Conservation (phyloP, 352 stramenopile species). For the Phytophthora pisi region DNA sequence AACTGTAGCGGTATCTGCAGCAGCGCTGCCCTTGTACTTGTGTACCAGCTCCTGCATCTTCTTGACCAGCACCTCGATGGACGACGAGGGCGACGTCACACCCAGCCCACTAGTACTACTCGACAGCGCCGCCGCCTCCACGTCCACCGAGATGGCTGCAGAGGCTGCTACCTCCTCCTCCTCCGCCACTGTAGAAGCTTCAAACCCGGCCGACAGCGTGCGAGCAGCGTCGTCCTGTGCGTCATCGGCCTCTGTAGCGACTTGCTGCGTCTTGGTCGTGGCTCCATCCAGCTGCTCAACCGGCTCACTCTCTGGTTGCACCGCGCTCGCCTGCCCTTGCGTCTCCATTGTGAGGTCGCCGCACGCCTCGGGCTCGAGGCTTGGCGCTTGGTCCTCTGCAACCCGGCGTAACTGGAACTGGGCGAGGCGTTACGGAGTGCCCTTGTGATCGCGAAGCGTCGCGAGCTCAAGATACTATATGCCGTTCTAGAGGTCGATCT, state of each 20-base stretch:
- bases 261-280: not conserved
- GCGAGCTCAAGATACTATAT: slow-evolving; percentile 2
- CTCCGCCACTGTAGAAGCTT: not conserved
- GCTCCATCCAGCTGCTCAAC: slow-evolving; percentile 1
- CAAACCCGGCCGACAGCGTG: not conserved
- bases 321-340: not conserved
- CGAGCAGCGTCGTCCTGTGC: not conserved
- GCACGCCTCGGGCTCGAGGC: not conserved
- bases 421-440: slow-evolving; percentile 1
- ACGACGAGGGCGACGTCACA: slow-evolving; percentile 27
- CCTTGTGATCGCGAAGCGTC: slow-evolving; percentile 3
- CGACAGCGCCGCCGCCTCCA: not conserved
- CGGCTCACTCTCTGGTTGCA: slow-evolving; percentile 26
- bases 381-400: not conserved
- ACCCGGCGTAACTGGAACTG: not conserved
- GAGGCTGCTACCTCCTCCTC: not conserved
- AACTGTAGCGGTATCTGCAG: not conserved
- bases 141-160: not conserved
- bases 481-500: not conserved
- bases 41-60: slow-evolving; percentile 67
- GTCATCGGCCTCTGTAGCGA: not conserved
- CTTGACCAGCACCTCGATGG: slow-evolving; percentile 54
- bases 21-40: slow-evolving; percentile 33
- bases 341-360: not conserved
- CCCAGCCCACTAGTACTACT: not conserved